Conservation (phyloP, 352 stramenopile genomes). For the Phytopythium cucurbitacearum region DNA sequence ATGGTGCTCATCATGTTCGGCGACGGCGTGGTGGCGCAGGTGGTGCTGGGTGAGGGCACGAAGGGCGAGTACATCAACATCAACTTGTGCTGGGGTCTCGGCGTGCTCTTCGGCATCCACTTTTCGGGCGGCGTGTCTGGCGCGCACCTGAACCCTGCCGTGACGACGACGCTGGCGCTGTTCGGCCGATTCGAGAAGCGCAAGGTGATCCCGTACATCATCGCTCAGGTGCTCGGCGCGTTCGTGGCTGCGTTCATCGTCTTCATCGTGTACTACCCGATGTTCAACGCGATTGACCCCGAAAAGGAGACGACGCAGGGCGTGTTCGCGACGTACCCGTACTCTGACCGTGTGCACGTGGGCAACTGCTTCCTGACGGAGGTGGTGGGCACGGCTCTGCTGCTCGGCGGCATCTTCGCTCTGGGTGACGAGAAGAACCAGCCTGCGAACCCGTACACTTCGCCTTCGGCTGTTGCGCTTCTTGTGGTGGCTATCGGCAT, state of each 20-base stretch:
- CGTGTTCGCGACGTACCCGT: constrained; percentile 54
- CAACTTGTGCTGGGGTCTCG: constrained; percentile 71
- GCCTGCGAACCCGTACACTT: constrained; percentile 33
- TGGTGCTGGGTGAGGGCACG: constrained; percentile 39
- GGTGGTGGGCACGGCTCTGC: constrained; percentile 50
- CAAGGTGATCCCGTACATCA: constrained; percentile 50
- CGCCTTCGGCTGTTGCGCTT: constrained; percentile 40
- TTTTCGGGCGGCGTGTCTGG: constrained; percentile 44
- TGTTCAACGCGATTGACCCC: constrained; percentile 45
- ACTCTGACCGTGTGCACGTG: constrained; percentile 24
- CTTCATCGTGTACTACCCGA: constrained; percentile 51
- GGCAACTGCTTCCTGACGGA: constrained; percentile 54
- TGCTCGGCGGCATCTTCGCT: constrained; percentile 53
- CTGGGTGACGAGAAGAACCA: constrained; percentile 54
- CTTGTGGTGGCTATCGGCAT: constrained; percentile 64
- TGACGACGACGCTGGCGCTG: constrained; percentile 47
- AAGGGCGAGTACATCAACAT: constrained; percentile 70
- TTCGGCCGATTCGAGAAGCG: constrained; percentile 48
- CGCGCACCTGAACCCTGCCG: constrained; percentile 62
- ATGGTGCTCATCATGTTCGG: constrained; percentile 70
- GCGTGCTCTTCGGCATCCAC: constrained; percentile 68
- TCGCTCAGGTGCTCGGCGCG: constrained; percentile 46
- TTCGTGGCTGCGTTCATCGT: constrained; percentile 44
- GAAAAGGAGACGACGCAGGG: constrained; percentile 28
- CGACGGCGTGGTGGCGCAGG: constrained; percentile 56